phyloP scores from a whole-genome alignment of 257 asterid species.

The Eustoma russellianum region DNA sequence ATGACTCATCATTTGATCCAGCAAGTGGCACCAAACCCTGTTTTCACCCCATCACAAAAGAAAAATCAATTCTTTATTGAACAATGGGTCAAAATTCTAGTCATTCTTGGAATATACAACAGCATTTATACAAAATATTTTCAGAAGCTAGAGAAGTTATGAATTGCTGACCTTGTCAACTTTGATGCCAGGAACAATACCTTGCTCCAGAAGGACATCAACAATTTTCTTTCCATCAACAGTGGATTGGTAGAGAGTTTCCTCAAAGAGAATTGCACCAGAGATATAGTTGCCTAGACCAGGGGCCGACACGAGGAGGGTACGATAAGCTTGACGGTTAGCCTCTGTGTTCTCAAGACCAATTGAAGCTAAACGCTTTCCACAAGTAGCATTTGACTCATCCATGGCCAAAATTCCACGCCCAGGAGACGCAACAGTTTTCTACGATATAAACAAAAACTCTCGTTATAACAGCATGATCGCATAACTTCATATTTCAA shows the following conservation, averaged over 20 bases:
- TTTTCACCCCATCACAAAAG: too few relatives aligned
- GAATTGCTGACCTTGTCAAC: constrained; percentile 56
- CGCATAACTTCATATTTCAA: background rate
- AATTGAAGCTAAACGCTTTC: constrained; percentile 79
- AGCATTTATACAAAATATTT: background rate
- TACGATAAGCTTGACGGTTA: constrained; percentile 82
- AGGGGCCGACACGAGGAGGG: constrained; percentile 65
- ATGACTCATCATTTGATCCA: constrained; percentile 89
- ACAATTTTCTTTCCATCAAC: constrained; percentile 74
- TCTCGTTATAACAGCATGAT: background rate
- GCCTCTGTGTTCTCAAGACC: constrained; percentile 96
- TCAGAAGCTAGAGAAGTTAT: too few relatives aligned
- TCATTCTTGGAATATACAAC: too few relatives aligned
- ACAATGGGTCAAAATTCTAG: too few relatives aligned
- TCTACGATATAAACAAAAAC: constrained; percentile 22
- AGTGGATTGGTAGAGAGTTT: constrained; percentile 85
- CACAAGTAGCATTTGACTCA: constrained; percentile 88
- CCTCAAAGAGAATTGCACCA: constrained; percentile 89
- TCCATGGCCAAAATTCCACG: constrained; percentile 93
- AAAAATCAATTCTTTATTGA: too few relatives aligned
- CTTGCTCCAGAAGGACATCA: constrained; percentile 69
- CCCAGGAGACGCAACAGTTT: constrained; percentile 79
- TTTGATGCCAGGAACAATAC: constrained; percentile 87
- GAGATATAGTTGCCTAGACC: constrained; percentile 82
- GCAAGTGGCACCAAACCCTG: constrained; percentile 94